These are phyloP conservation scores for Alternaria angustiovoidea DNA, from an alignment of 2,329 filamentous ascomycete genomes.

Conservation along the genomic window DNA sequence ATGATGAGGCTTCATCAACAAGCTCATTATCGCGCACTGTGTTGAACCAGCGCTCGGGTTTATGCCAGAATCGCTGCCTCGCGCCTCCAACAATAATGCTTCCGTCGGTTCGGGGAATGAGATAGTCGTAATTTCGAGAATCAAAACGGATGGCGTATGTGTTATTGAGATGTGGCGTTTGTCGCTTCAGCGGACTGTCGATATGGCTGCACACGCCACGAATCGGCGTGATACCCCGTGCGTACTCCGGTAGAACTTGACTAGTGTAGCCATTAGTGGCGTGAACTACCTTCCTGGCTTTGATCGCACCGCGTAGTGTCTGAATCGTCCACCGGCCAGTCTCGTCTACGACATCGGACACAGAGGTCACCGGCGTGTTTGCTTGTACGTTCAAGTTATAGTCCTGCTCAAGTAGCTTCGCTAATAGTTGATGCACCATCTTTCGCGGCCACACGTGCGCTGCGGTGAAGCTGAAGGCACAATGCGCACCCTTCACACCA, in stretches of 20 bases:
- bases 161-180: slow-evolving; percentile 2
- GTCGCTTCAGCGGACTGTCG: background rate
- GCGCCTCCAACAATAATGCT: slow-evolving; percentile 9
- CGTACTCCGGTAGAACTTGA: background rate
- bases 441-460: slow-evolving; percentile 8
- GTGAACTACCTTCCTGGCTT: slow-evolving; percentile 3
- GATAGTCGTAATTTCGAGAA: slow-evolving; percentile 6
- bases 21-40: slow-evolving; percentile 1
- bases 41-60: slow-evolving; percentile 3
- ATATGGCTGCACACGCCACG: slow-evolving; percentile 5
- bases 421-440: slow-evolving; percentile 8
- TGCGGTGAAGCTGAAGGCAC: slow-evolving; percentile 3
- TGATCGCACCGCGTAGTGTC: slow-evolving; percentile 4
- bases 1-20: background rate
- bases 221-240: slow-evolving; percentile 1
- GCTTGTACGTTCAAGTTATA: slow-evolving; percentile 1
- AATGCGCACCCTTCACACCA: slow-evolving; percentile 2
- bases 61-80: slow-evolving; percentile 1
- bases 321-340: background rate
- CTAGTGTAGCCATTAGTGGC: slow-evolving; percentile 8
- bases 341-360: background rate
- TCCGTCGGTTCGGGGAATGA: background rate
- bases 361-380: background rate
- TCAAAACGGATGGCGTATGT: slow-evolving; percentile 6
- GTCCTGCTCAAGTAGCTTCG: background rate